Evolutionary conservation across 345 rosid genomes (phyloP).

Genomic region (Rhizophora apiculata): DNA sequence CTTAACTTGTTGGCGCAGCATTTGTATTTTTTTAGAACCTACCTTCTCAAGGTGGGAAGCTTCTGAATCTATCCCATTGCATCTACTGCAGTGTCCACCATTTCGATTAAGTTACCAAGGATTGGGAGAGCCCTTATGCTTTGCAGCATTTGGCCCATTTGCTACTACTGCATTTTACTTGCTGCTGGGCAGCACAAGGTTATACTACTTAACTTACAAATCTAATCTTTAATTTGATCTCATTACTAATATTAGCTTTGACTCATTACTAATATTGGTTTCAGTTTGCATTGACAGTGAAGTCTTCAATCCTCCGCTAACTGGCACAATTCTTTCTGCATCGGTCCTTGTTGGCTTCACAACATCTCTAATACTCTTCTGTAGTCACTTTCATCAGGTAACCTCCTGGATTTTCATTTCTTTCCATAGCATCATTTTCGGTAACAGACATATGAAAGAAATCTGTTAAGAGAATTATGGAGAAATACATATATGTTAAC

Average conservation of each 20-base stretch:
- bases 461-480: too few relatives aligned
- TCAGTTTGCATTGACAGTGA: slow-evolving; percentile 38
- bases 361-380: slow-evolving; percentile 79
- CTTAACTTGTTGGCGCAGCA: background rate
- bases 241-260: background rate
- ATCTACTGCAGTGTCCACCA: slow-evolving; percentile 70
- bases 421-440: background rate
- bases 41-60: background rate
- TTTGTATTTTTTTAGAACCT: background rate
- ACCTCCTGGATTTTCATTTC: background rate
- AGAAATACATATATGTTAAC: too few relatives aligned
- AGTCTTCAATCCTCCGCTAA: slow-evolving; percentile 42
- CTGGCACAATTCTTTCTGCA: slow-evolving; percentile 49
- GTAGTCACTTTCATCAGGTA: slow-evolving; percentile 97
- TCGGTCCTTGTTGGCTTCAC: slow-evolving; percentile 80
- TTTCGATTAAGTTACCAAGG: slow-evolving; percentile 90
- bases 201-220: slow-evolving; percentile 2
- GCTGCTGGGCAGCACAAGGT: slow-evolving; percentile 61
- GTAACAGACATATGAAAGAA: too few relatives aligned
- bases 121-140: slow-evolving; percentile 90
- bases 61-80: background rate
- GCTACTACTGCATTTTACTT: slow-evolving; percentile 85
- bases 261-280: slow-evolving; percentile 3
- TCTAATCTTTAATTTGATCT: background rate
- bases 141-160: slow-evolving; percentile 93